phyloP scores from a whole-genome alignment of 768 basidiomycete genomes.

The Lentinula aciculospora region DNA sequence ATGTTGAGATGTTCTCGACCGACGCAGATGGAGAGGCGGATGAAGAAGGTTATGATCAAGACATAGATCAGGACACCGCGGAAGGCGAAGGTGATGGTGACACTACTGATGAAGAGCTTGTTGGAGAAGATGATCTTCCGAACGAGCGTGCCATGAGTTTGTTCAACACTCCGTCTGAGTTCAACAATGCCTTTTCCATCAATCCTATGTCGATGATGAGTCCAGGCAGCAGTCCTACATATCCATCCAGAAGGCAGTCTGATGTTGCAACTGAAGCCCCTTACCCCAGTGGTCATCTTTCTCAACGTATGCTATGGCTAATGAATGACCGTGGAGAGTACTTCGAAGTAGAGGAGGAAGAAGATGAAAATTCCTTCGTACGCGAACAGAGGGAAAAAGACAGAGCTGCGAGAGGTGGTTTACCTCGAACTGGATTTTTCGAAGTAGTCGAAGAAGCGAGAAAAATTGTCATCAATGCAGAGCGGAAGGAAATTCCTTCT shows the following conservation, averaged over 20 bases:
- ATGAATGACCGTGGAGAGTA: conserved; percentile 30
- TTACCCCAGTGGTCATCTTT: conserved; percentile 64
- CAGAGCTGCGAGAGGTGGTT: conserved; percentile 11
- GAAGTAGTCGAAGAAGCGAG: conserved; percentile 25
- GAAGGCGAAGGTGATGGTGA: conserved; percentile 55
- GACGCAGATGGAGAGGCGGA: conserved; percentile 18
- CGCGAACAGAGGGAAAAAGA: conserved; percentile 25
- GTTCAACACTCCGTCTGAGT: conserved; percentile 54
- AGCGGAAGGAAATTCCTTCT: conserved; percentile 38
- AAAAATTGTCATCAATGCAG: conserved; percentile 43
- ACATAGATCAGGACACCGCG: conserved; percentile 28
- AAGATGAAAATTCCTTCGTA: background rate
- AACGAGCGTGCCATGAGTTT: conserved; percentile 73
- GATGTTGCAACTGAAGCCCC: conserved; percentile 35
- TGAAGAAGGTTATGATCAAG: conserved; percentile 42
- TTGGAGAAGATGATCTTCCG: conserved; percentile 67
- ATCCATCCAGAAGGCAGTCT: conserved; percentile 12
- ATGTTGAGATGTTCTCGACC: conserved; percentile 34
- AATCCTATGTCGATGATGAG: conserved; percentile 74
- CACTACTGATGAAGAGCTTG: conserved; percentile 80
- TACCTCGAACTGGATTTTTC: conserved; percentile 29
- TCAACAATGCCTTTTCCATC: conserved; percentile 51
- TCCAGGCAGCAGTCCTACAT: conserved; percentile 42
- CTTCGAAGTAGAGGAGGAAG: conserved; percentile 25
- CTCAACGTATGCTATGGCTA: conserved; percentile 52